Percentiles rank a stretch among this genome's conserved stretches.
Evolutionary conservation across 768 basidiomycete species (phyloP).

Genomic region (Lenzites betulinus): DNA sequence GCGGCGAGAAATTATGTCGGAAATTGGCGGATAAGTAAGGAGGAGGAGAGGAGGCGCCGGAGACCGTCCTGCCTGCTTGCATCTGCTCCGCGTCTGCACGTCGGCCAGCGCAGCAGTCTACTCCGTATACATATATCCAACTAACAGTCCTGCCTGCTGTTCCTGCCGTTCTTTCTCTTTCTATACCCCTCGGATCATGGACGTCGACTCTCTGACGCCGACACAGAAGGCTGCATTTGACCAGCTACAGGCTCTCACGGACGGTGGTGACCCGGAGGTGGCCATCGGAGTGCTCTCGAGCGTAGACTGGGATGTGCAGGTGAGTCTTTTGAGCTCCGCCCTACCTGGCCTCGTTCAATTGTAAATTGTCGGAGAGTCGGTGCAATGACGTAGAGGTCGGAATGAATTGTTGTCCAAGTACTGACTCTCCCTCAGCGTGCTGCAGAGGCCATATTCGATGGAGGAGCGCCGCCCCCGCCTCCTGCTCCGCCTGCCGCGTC

Average conservation of each 20-base stretch:
- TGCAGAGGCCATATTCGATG: conserved; percentile 59
- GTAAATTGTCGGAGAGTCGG: not conserved
- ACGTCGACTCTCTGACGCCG: conserved; percentile 29
- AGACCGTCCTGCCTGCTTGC: not conserved
- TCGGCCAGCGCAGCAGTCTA: conserved; percentile 9
- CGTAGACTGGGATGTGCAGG: conserved; percentile 75
- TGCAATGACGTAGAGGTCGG: not conserved
- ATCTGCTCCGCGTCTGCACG: conserved; percentile 12
- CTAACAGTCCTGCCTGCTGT: conserved; percentile 17
- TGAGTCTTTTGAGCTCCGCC: conserved; percentile 28
- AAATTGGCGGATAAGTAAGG: not conserved
- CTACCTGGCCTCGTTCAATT: too few species aligned
- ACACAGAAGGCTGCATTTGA: conserved; percentile 31
- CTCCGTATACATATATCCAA: conserved; percentile 17
- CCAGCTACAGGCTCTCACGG: conserved; percentile 60
- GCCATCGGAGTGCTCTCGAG: conserved; percentile 60
- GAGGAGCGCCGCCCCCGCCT: conserved; percentile 22
- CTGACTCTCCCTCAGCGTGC: conserved; percentile 47
- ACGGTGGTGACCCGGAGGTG: conserved; percentile 60
- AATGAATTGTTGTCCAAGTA: not conserved
- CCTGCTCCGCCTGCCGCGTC: conserved; percentile 19
- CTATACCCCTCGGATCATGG: conserved; percentile 10
- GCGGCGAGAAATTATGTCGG: not conserved
- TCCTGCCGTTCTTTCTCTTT: conserved; percentile 21
- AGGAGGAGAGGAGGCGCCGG: not conserved